A percentile compares a stretch with the other conserved stretches of the same genome.
phyloP scores from a whole-genome alignment of 2,329 filamentous ascomycete genomes.

The Huntiella bhutanensis region DNA sequence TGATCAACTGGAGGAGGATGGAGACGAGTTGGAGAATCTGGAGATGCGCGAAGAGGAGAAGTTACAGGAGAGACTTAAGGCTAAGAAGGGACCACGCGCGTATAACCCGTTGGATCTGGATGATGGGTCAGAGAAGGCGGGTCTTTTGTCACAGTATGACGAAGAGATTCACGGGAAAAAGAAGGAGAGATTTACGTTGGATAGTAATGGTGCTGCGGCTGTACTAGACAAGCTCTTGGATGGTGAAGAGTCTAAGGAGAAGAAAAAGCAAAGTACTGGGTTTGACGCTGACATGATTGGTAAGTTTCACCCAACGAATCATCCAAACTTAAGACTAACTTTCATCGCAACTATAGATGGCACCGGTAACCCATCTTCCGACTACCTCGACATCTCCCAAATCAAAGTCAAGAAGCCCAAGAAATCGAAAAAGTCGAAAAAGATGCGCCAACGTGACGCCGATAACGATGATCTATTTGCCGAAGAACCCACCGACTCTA shows the following conservation, averaged over 20 bases:
- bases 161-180: constrained; percentile 90
- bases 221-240: constrained; percentile 39
- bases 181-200: constrained; percentile 69
- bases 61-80: constrained; percentile 54
- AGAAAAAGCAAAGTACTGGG: constrained; percentile 38
- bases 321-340: not conserved
- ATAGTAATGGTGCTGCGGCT: constrained; percentile 51
- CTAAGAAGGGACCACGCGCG: constrained; percentile 76
- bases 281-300: constrained; percentile 67
- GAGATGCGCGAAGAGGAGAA: constrained; percentile 53
- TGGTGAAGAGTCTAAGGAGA: constrained; percentile 27
- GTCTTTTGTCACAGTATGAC: constrained; percentile 78
- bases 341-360: constrained; percentile 3
- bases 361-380: constrained; percentile 36
- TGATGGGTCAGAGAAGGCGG: constrained; percentile 28
- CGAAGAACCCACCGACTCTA: constrained; percentile 21
- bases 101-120: constrained; percentile 70
- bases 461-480: constrained; percentile 44
- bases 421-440: constrained; percentile 75
- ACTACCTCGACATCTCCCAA: constrained; percentile 73
- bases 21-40: constrained; percentile 73
- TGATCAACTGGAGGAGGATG: constrained; percentile 56
- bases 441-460: constrained; percentile 48
- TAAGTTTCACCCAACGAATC: constrained; percentile 16
- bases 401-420: constrained; percentile 91